phyloP scores from a whole-genome alignment of 2,329 filamentous ascomycete genomes.

The Stromatinia cepivora region DNA sequence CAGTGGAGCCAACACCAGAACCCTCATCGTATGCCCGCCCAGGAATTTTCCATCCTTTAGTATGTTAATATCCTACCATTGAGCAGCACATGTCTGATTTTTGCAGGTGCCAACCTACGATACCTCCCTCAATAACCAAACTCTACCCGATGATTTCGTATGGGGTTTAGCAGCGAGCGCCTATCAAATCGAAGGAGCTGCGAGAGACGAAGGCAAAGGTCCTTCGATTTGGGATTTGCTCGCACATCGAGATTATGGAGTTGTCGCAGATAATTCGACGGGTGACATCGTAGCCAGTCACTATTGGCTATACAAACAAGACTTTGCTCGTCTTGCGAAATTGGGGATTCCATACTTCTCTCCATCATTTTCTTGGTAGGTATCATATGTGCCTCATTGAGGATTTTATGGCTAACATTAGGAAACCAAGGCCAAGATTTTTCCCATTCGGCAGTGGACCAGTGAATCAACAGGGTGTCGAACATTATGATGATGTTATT shows the following conservation, averaged over 20 bases:
- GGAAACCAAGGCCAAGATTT: slow-evolving; percentile 43
- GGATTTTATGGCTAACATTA: neutral
- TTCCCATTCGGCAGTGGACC: slow-evolving; percentile 54
- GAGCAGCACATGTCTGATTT: slow-evolving; percentile 11
- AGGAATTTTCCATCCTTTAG: slow-evolving; percentile 46
- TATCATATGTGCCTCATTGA: neutral
- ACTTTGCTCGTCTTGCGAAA: slow-evolving; percentile 53
- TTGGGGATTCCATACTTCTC: slow-evolving; percentile 55
- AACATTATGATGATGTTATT: slow-evolving; percentile 57
- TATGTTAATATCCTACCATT: slow-evolving; percentile 39
- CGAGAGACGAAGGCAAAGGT: slow-evolving; percentile 47
- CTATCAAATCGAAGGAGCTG: slow-evolving; percentile 50
- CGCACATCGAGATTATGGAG: slow-evolving; percentile 38
- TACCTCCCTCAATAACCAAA: slow-evolving; percentile 35
- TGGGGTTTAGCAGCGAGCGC: slow-evolving; percentile 52
- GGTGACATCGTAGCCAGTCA: slow-evolving; percentile 54
- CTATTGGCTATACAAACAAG: slow-evolving; percentile 58
- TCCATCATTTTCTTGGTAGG: slow-evolving; percentile 40
- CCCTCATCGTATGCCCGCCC: slow-evolving; percentile 44
- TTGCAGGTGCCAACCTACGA: slow-evolving; percentile 34
- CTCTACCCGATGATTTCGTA: slow-evolving; percentile 46
- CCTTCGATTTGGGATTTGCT: slow-evolving; percentile 48
- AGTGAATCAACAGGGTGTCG: slow-evolving; percentile 52
- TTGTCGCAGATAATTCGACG: slow-evolving; percentile 43
- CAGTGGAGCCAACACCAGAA: slow-evolving; percentile 47